These are phyloP conservation scores for Ilyonectria destructans DNA, from an alignment of 2,329 filamentous ascomycete species.

Conservation along the genomic window DNA sequence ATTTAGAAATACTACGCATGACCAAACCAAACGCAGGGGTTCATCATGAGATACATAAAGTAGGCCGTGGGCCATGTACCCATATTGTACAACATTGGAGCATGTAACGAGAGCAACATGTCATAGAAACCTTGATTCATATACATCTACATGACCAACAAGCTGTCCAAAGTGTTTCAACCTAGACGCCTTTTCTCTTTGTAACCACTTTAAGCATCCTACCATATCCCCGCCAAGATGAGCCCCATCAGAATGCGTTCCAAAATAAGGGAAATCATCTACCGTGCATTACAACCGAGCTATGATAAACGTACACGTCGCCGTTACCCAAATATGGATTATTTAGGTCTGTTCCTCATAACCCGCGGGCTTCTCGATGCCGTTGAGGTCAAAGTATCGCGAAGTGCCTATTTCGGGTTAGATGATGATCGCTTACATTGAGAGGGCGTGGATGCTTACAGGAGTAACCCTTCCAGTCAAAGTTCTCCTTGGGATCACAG, in stretches of 20 bases:
- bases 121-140: slow-evolving; percentile 47
- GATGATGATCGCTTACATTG: not conserved
- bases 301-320: slow-evolving; percentile 44
- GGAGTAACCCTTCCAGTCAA: slow-evolving; percentile 99
- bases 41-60: slow-evolving; percentile 33
- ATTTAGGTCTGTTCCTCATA: slow-evolving; percentile 80
- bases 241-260: slow-evolving; percentile 39
- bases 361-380: slow-evolving; percentile 86
- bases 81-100: slow-evolving; percentile 49
- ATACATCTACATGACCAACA: slow-evolving; percentile 48
- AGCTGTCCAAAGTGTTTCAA: slow-evolving; percentile 50
- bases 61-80: slow-evolving; percentile 44
- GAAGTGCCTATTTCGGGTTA: slow-evolving; percentile 69
- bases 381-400: slow-evolving; percentile 88
- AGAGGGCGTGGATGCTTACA: slow-evolving; percentile 72
- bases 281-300: slow-evolving; percentile 43
- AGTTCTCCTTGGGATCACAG: slow-evolving; percentile 97
- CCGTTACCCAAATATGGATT: slow-evolving; percentile 12
- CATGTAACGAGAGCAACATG: slow-evolving; percentile 23
- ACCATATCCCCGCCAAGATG: slow-evolving; percentile 32
- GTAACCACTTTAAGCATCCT: slow-evolving; percentile 40
- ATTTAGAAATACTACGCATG: slow-evolving; percentile 2
- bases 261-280: slow-evolving; percentile 39
- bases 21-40: slow-evolving; percentile 18
- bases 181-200: slow-evolving; percentile 49